Conservation (phyloP, 257 asterid genomes). For the Solanum pinnatisectum region DNA sequence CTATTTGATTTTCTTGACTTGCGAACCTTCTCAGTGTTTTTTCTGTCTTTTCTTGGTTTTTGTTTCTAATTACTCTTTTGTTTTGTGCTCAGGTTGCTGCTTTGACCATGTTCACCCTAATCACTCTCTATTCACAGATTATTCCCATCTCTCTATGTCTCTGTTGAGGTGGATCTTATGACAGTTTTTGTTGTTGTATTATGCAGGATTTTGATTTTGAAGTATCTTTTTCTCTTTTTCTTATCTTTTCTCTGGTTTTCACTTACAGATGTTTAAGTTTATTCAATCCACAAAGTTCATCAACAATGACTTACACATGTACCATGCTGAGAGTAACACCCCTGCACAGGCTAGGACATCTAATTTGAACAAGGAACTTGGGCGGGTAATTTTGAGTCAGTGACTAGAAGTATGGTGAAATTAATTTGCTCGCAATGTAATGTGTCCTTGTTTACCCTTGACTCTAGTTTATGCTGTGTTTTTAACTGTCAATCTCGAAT, state of each 20-base stretch:
- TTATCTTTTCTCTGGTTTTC: not conserved
- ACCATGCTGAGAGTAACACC: constrained; percentile 92
- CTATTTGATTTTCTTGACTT: not conserved
- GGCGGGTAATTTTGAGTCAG: constrained; percentile 55
- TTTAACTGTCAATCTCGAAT: not conserved
- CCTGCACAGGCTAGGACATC: constrained; percentile 97
- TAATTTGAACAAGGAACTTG: constrained; percentile 98
- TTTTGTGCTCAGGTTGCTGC: constrained; percentile 66
- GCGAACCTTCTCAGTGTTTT: not conserved
- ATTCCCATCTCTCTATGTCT: constrained; percentile 99
- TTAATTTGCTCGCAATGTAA: not conserved
- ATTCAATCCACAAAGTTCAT: constrained; percentile 93
- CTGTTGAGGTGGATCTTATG: constrained; percentile 67
- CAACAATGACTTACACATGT: constrained; percentile 95
- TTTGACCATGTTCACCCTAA: constrained; percentile 92
- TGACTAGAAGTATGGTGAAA: not conserved
- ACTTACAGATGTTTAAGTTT: constrained; percentile 88
- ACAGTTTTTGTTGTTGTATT: not conserved
- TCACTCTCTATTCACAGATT: constrained; percentile 97
- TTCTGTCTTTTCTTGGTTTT: not conserved
- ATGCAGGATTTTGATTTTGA: not conserved
- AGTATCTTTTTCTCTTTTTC: constrained; percentile 5
- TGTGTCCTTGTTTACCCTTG: not conserved
- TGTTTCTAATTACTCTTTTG: not conserved
- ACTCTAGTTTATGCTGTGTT: not conserved